phyloP scores from a whole-genome alignment of 306 rosid species.

The Cicer pinnatifidum region DNA sequence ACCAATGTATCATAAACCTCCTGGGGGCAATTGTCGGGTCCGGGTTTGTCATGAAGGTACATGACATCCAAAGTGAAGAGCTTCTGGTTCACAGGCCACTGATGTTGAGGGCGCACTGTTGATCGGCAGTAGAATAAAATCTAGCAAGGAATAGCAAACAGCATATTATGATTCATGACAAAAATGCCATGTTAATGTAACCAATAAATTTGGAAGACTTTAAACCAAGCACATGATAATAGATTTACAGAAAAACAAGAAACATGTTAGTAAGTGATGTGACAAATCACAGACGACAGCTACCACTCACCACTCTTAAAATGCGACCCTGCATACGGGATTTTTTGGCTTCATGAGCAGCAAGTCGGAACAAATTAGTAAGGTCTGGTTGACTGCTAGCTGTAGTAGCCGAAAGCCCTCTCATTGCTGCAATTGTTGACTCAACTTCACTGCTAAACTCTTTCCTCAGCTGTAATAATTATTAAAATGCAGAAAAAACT shows the following conservation, averaged over 20 bases:
- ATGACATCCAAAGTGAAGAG: conserved; percentile 83
- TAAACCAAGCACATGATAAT: background rate
- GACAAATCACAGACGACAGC: conserved; percentile 15
- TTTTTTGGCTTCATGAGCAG: conserved; percentile 85
- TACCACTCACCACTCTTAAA: conserved; percentile 71
- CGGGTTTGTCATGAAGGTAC: conserved; percentile 96
- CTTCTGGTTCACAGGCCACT: conserved; percentile 80
- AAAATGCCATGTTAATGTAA: background rate
- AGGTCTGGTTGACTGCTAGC: conserved; percentile 76
- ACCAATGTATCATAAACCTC: conserved; percentile 82
- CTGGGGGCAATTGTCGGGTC: conserved; percentile 95
- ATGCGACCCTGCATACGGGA: conserved; percentile 72
- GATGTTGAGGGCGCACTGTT: conserved; percentile 66
- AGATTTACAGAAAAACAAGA: conserved; percentile 18
- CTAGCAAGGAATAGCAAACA: conserved; percentile 52
- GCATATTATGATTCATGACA: conserved; percentile 43
- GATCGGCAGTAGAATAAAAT: conserved; percentile 93
- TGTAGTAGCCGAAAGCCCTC: conserved; percentile 60
- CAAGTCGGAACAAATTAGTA: conserved; percentile 72
- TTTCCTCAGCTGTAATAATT: conserved; percentile 62
- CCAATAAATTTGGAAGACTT: conserved; percentile 4
- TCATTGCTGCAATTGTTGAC: conserved; percentile 64
- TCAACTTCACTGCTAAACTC: conserved; percentile 83
- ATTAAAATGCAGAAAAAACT: conserved; percentile 3
- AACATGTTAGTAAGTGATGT: background rate